Conservation (phyloP, 257 asterid genomes). For the Fraxinus americana region DNA sequence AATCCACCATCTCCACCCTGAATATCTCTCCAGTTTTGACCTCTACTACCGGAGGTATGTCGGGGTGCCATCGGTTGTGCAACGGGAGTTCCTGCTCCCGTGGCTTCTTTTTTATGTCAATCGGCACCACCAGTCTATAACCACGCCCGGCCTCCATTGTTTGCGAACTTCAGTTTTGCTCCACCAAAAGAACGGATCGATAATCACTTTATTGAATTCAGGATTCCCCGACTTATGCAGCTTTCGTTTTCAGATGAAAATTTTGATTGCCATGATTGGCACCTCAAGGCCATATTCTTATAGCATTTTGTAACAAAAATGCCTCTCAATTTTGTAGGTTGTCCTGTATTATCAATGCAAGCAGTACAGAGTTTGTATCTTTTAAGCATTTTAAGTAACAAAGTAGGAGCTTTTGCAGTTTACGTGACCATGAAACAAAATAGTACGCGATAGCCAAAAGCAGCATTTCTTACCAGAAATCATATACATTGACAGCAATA, state of each 20-base stretch:
- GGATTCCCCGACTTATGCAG: not conserved
- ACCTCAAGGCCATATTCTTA: no score
- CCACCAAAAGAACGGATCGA: not conserved
- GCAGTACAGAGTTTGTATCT: no score
- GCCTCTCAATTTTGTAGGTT: no score
- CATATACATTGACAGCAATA: no score
- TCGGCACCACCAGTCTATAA: constrained; percentile 56
- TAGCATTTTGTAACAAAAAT: no score
- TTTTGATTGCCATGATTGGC: no score
- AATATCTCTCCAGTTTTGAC: constrained; percentile 59
- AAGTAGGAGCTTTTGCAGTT: no score
- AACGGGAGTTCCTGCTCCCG: constrained; percentile 41
- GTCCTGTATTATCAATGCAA: no score
- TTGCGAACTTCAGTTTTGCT: not conserved
- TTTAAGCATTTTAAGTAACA: no score
- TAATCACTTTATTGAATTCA: not conserved
- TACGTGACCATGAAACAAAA: no score
- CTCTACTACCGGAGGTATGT: constrained; percentile 41
- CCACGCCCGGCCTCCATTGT: constrained; percentile 42
- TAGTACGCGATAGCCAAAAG: no score
- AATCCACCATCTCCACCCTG: constrained; percentile 89
- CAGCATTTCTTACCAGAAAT: no score
- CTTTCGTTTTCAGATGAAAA: constrained; percentile 3
- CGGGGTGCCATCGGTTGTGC: constrained; percentile 55
- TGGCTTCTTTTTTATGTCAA: constrained; percentile 56